Conservation (phyloP, 2,329 filamentous ascomycete genomes). For the Rhynchosporium graminicola region DNA sequence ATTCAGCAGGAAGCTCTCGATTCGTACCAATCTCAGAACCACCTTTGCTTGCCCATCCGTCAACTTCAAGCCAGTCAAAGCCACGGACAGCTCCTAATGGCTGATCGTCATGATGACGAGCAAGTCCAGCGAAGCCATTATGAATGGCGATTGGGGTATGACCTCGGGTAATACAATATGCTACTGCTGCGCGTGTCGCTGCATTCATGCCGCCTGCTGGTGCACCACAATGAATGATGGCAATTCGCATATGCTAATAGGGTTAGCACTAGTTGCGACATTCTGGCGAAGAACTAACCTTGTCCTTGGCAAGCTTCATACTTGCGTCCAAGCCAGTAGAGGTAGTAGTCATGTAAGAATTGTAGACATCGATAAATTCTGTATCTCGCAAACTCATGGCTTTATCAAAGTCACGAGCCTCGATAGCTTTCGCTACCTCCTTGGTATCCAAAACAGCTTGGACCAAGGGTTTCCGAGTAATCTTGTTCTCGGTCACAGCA, state of each 20-base stretch:
- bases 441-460: slow-evolving; percentile 87
- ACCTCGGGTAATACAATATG: slow-evolving; percentile 88
- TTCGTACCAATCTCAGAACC: slow-evolving; percentile 98
- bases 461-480: slow-evolving; percentile 84
- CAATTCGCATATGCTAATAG: slow-evolving; percentile 79
- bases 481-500: slow-evolving; percentile 97
- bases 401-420: slow-evolving; percentile 79
- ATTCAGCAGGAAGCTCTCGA: slow-evolving; percentile 83
- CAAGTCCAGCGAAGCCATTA: slow-evolving; percentile 94
- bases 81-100: slow-evolving; percentile 81
- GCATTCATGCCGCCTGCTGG: slow-evolving; percentile 98
- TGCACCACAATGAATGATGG: slow-evolving; percentile 94
- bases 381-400: slow-evolving; percentile 89
- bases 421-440: slow-evolving; percentile 78
- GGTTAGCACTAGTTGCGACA: slow-evolving; percentile 36
- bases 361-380: slow-evolving; percentile 91
- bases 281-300: slow-evolving; percentile 52
- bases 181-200: slow-evolving; percentile 87
- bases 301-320: slow-evolving; percentile 66
- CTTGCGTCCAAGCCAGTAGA: slow-evolving; percentile 71
- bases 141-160: slow-evolving; percentile 91
- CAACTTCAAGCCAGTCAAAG: slow-evolving; percentile 91
- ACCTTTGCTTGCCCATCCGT: slow-evolving; percentile 93
- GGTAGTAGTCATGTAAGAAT: slow-evolving; percentile 88
- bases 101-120: slow-evolving; percentile 83